These are phyloP conservation scores for Hemileia vastatrix DNA, from an alignment of 1,284 basidiomycete genomes.

Conservation along the genomic window DNA sequence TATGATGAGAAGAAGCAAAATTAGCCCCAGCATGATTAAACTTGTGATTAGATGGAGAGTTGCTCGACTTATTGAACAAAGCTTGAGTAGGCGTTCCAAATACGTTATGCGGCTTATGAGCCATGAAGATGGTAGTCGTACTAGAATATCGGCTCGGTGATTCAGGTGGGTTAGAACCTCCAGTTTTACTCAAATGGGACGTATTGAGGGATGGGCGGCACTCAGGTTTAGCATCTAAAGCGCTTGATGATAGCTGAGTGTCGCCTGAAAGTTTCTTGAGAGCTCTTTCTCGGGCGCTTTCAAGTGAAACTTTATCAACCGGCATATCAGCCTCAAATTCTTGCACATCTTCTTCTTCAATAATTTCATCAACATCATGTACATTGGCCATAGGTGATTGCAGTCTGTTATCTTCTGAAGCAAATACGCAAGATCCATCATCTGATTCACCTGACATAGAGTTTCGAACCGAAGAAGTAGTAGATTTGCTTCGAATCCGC, in stretches of 20 bases:
- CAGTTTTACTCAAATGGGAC: not conserved
- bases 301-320: not conserved
- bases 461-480: slow-evolving; percentile 14
- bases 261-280: slow-evolving; percentile 20
- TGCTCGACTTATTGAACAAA: slow-evolving; percentile 2
- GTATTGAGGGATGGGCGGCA: no score
- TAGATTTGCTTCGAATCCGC: not conserved
- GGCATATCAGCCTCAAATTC: not conserved
- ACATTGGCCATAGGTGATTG: slow-evolving; percentile 22
- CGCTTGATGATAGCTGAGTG: not conserved
- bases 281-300: slow-evolving; percentile 9
- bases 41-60: slow-evolving; percentile 7
- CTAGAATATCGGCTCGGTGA: slow-evolving; percentile 3
- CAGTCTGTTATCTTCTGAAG: slow-evolving; percentile 8
- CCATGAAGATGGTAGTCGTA: slow-evolving; percentile 19
- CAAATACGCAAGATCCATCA: slow-evolving; percentile 1
- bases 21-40: not conserved
- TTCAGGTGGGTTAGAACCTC: not conserved
- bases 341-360: slow-evolving; percentile 22
- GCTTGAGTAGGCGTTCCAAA: slow-evolving; percentile 23
- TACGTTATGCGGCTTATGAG: slow-evolving; percentile 18
- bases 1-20: slow-evolving; percentile 4
- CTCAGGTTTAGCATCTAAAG: no score
- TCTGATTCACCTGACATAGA: slow-evolving; percentile 22
- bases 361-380: slow-evolving; percentile 20